These are phyloP conservation scores for Pythium rhizo-oryzae DNA, from an alignment of 352 stramenopile genomes.

Conservation along the genomic window DNA sequence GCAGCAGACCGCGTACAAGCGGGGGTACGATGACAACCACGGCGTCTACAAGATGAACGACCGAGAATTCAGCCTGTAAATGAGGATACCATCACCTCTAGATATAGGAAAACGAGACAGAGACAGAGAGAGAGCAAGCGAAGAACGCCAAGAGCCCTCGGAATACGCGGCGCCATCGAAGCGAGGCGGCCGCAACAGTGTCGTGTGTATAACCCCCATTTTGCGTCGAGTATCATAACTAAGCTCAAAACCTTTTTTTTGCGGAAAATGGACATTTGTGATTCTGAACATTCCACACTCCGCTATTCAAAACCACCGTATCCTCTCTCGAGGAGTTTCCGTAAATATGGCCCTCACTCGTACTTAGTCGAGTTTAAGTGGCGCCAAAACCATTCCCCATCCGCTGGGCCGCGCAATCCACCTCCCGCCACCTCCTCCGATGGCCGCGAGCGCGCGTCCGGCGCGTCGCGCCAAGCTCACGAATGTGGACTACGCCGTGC, in stretches of 20 bases:
- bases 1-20: slow-evolving; percentile 22
- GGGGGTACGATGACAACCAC: slow-evolving; percentile 21
- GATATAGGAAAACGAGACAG: background rate
- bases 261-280: background rate
- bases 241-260: slow-evolving; percentile 4
- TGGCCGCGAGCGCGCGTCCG: slow-evolving; percentile 33
- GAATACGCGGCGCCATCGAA: slow-evolving; percentile 13
- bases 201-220: background rate
- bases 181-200: slow-evolving; percentile 3
- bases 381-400: slow-evolving; percentile 13
- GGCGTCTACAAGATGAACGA: slow-evolving; percentile 32
- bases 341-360: background rate
- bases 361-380: slow-evolving; percentile 23
- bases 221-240: slow-evolving; percentile 23
- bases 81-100: background rate
- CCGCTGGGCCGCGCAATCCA: background rate
- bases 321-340: background rate
- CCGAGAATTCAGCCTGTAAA: slow-evolving; percentile 32
- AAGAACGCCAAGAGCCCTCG: background rate
- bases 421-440: background rate
- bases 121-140: slow-evolving; percentile 1
- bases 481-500: slow-evolving; percentile 79
- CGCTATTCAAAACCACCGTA: background rate
- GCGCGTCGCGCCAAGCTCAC: slow-evolving; percentile 72
- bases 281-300: too few species aligned